A percentile compares a stretch with the other conserved stretches of the same genome.
These are phyloP conservation scores for Leccinum glutinopallens DNA, from an alignment of 1,284 basidiomycete genomes.

Conservation along the genomic window DNA sequence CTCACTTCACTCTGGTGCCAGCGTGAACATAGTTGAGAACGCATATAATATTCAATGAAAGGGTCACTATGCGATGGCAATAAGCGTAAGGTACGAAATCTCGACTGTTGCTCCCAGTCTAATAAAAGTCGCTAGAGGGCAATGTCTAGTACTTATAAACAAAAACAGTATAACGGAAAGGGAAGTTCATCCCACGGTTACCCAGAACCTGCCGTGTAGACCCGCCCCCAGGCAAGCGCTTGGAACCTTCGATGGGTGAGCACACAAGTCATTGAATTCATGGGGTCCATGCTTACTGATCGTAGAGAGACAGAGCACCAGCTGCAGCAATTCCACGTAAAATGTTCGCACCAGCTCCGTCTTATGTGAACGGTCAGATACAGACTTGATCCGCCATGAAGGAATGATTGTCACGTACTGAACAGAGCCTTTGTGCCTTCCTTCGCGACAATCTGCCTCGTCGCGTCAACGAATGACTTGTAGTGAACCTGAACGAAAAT, in stretches of 20 bases:
- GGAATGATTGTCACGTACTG: constrained; percentile 34
- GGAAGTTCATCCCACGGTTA: constrained; percentile 14
- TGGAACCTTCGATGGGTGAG: constrained; percentile 41
- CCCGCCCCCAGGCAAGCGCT: constrained; percentile 43
- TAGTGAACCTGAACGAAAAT: constrained; percentile 36
- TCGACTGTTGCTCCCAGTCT: not conserved
- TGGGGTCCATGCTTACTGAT: constrained; percentile 51
- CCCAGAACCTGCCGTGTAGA: constrained; percentile 42
- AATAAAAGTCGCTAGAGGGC: not conserved
- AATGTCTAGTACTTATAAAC: not conserved
- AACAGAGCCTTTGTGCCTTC: constrained; percentile 66
- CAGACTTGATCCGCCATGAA: not conserved
- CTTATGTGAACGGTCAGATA: constrained; percentile 20
- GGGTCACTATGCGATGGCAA: not conserved
- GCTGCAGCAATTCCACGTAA: constrained; percentile 71
- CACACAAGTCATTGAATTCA: not conserved
- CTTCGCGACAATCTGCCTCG: constrained; percentile 57
- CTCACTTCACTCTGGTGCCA: not conserved
- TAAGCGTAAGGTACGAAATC: not conserved
- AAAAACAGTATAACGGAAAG: not conserved
- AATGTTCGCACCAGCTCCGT: constrained; percentile 62
- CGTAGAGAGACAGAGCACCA: constrained; percentile 70
- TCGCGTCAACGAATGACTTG: constrained; percentile 63
- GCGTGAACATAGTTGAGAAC: not conserved
- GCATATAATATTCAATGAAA: not conserved